phyloP scores from a whole-genome alignment of 441 rosid genomes.

The Erysimum cheiri region DNA sequence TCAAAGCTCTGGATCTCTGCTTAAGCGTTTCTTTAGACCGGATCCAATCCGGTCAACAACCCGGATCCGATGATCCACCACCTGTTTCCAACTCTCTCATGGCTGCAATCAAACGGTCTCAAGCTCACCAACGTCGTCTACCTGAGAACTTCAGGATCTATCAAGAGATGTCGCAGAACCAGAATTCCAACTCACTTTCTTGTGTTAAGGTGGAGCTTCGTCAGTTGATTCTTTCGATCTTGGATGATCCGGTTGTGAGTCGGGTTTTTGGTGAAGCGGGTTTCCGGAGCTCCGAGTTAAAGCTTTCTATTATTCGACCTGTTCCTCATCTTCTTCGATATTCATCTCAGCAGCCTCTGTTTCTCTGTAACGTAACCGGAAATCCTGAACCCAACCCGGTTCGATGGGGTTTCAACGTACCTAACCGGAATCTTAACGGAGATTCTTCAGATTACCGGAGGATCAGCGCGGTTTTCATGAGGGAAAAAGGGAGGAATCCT shows the following conservation, averaged over 20 bases:
- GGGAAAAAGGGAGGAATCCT: constrained; percentile 65
- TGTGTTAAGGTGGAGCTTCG: constrained; percentile 79
- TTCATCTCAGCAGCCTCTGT: constrained; percentile 69
- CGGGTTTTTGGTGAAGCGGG: constrained; percentile 92
- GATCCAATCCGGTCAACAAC: constrained; percentile 66
- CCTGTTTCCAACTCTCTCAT: constrained; percentile 83
- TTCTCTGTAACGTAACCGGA: constrained; percentile 55
- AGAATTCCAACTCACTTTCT: constrained; percentile 49
- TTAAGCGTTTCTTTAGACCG: constrained; percentile 84
- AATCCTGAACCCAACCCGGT: constrained; percentile 44
- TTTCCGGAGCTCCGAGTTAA: constrained; percentile 84
- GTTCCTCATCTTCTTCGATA: constrained; percentile 63
- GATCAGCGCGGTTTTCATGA: constrained; percentile 61
- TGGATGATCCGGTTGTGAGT: constrained; percentile 93
- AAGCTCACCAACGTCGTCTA: constrained; percentile 84
- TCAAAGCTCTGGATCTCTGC: constrained; percentile 87
- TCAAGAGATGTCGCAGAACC: constrained; percentile 64
- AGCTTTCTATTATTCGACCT: constrained; percentile 79
- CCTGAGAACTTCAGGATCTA: constrained; percentile 84
- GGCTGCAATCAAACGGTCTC: constrained; percentile 93
- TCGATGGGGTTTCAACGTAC: constrained; percentile 52
- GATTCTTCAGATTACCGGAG: constrained; percentile 62
- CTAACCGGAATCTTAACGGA: constrained; percentile 51
- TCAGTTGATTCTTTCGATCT: constrained; percentile 75
- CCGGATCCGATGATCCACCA: constrained; percentile 55